A percentile compares a stretch with the other conserved stretches of the same genome.
Evolutionary conservation across 208 protist genomes (phyloP).

Genomic region (Sergeia podlipaevii): DNA sequence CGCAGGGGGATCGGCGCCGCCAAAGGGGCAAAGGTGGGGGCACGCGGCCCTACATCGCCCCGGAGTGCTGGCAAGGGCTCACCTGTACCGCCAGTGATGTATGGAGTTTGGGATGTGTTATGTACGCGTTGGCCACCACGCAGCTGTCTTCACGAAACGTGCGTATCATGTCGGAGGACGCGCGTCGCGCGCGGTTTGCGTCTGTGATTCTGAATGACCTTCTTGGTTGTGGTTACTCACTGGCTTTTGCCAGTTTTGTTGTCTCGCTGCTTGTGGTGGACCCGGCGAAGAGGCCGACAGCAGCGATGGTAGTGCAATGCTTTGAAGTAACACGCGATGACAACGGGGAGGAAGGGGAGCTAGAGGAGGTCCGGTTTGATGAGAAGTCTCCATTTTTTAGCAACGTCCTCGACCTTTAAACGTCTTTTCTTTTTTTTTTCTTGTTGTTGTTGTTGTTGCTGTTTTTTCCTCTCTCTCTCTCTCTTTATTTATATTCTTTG

Average conservation of each 20-base stretch:
- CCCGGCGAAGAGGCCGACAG: constrained; percentile 56
- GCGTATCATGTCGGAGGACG: constrained; percentile 77
- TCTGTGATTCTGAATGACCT: constrained; percentile 72
- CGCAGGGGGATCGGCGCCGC: constrained; percentile 26
- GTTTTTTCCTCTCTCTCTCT: neutral
- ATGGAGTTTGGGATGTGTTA: constrained; percentile 82
- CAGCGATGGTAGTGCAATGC: constrained; percentile 45
- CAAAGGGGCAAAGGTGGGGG: constrained; percentile 30
- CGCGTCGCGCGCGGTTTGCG: constrained; percentile 47
- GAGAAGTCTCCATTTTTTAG: constrained; percentile 58
- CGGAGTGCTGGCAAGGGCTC: constrained; percentile 58
- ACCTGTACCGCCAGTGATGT: constrained; percentile 75
- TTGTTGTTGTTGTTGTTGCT: neutral
- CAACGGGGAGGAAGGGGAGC: constrained; percentile 10
- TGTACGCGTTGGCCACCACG: constrained; percentile 77
- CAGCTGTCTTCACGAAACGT: constrained; percentile 49
- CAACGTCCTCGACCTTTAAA: constrained; percentile 63
- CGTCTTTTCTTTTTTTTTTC: constrained; percentile 2
- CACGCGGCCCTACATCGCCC: constrained; percentile 83
- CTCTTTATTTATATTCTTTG: neutral
- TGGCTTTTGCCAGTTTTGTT: constrained; percentile 75
- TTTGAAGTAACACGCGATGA: constrained; percentile 30
- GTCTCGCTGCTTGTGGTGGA: constrained; percentile 71
- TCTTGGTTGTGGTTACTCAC: constrained; percentile 40
- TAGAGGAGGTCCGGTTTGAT: constrained; percentile 51